A percentile compares a stretch with the other conserved stretches of the same genome.
Evolutionary conservation across 2,329 filamentous ascomycete genomes (phyloP).

Genomic region (Arthrobotrys megalospora): DNA sequence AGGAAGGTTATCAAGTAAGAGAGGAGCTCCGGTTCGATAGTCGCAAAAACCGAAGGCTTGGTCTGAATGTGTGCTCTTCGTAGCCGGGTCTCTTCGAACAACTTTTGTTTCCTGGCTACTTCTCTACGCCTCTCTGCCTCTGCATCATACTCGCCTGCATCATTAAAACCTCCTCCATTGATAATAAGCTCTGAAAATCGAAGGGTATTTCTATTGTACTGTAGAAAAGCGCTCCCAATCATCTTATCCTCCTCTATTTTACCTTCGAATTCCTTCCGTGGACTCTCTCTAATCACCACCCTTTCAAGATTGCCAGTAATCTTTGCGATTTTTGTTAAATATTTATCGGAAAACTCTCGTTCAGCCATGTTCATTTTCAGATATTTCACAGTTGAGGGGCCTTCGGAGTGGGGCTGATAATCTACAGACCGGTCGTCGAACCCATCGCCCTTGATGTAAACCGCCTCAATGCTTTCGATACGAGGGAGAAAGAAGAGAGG

Average conservation of each 20-base stretch:
- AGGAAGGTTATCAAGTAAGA: not conserved
- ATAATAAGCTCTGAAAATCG: not conserved
- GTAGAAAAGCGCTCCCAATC: not conserved
- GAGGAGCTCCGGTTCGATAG: not conserved
- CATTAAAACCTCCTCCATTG: constrained; percentile 14
- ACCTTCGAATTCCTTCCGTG: not conserved
- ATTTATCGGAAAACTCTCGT: not conserved
- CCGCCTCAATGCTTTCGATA: constrained; percentile 13
- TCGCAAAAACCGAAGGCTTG: not conserved
- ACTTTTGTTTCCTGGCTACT: not conserved
- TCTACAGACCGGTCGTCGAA: too few relatives aligned
- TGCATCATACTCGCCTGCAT: not conserved
- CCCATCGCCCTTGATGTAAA: not conserved
- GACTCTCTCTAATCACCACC: not conserved
- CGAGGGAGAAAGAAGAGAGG: not conserved
- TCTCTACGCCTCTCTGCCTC: not conserved
- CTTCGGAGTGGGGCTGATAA: too few relatives aligned
- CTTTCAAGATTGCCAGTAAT: constrained; percentile 2
- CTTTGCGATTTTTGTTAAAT: not conserved
- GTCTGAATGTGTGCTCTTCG: not conserved
- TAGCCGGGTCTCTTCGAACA: not conserved
- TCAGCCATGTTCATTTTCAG: not conserved
- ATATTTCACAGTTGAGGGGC: not conserved
- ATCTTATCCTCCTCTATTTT: constrained; percentile 4
- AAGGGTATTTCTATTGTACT: constrained; percentile 14